Conservation (phyloP, 148 eudicot species). For the Linanthus parryae region DNA sequence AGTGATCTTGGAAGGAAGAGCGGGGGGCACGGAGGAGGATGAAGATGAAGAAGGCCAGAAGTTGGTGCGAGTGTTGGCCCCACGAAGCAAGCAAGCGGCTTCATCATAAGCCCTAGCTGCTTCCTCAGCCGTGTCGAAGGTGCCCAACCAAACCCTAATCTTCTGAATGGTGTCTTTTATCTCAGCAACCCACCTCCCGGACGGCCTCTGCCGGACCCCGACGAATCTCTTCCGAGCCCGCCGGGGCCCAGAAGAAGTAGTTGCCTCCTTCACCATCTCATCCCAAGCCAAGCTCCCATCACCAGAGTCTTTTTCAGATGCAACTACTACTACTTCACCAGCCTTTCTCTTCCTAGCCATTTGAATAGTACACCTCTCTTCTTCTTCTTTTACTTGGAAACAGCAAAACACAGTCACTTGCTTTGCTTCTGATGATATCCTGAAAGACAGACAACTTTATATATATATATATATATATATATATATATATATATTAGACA, state of each 20-base stretch:
- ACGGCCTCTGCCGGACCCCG: constrained; percentile 45
- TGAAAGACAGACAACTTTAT: not conserved
- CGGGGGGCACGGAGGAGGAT: constrained; percentile 19
- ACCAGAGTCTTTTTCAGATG: constrained; percentile 4
- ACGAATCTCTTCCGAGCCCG: constrained; percentile 36
- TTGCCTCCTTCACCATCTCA: constrained; percentile 31
- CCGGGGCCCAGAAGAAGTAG: constrained; percentile 17
- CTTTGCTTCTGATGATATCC: constrained; percentile 4
- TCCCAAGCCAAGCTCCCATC: constrained; percentile 24
- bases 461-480: not conserved
- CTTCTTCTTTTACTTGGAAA: not conserved
- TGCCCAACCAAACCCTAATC: constrained; percentile 45
- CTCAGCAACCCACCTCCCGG: constrained; percentile 50
- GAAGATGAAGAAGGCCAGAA: constrained; percentile 34
- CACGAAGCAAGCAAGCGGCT: constrained; percentile 47
- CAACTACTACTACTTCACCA: constrained; percentile 5
- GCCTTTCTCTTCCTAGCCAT: constrained; percentile 47
- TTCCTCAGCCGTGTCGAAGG: constrained; percentile 46
- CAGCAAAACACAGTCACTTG: not conserved
- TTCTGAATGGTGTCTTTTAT: constrained; percentile 50
- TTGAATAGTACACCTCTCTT: not conserved
- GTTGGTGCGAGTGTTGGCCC: constrained; percentile 41
- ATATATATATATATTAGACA: not conserved
- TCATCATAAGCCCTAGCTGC: constrained; percentile 53
- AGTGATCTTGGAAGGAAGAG: constrained; percentile 38